Evolutionary conservation across 2,329 filamentous ascomycete genomes (phyloP), one percentile per base, ranked within the genome.

Genomic region (Cercospora sp.): DNA sequence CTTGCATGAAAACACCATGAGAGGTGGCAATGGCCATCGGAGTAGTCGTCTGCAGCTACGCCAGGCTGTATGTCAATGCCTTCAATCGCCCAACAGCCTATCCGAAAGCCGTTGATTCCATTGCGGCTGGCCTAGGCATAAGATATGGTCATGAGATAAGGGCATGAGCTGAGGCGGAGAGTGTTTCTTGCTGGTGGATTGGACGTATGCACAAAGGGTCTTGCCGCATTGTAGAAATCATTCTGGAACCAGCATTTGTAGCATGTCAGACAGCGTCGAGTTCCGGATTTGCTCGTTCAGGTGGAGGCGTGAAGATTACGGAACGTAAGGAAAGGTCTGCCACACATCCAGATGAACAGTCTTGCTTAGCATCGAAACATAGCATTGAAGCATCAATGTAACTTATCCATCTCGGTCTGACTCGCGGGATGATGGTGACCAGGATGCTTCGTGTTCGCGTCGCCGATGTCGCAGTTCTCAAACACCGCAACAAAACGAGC

Each of bases 391-490:
- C 24, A 53, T 24, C 10, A 1, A 51, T 51, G 21, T 21, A 7
- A 51, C 9, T 26, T 24, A 5, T 6, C 9, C 13, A 26, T 51
- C 9, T 3, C 43, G 18, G 18, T 21, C 2, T 40, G 37, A 40
- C 12, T 13, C 18, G 18, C 10, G 21, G 7, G 43, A 49, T 21
- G 21, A 24, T 26, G 45, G 18, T 21, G 21, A 26, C 30, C 13
- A 58, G 53, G 53, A 58, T 58, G 53, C 53, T 34, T 32, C 45
- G 21, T n/a, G 12, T 58, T 5, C 18, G 53, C 6, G 28, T 34
- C 30, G 55, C 55, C 55, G 55, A 58, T 58, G 24, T 58, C 55
- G 55, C 55, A 58, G n/a, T 32, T 9, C n/a, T 58, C 30, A 37
- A 37, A 37, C 28, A 4, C n/a, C 5, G 28, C 28, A 10, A 58